These are phyloP conservation scores for Haberlea rhodopensis DNA, from an alignment of 257 asterid genomes.

Conservation along the genomic window DNA sequence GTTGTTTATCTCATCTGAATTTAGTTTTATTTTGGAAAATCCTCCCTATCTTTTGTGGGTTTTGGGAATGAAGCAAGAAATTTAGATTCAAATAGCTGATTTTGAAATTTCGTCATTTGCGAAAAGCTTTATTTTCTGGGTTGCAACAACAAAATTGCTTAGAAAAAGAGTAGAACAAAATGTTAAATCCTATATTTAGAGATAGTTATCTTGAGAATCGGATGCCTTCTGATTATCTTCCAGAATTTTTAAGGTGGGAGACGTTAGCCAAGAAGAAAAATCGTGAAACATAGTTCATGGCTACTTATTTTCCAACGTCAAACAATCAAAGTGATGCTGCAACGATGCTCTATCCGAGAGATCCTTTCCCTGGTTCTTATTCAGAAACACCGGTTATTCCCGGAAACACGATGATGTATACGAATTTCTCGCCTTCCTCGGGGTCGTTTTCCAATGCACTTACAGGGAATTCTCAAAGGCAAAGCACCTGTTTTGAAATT, in stretches of 20 bases:
- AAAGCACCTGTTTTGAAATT: slow-evolving; percentile 31
- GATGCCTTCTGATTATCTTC: slow-evolving; percentile 28
- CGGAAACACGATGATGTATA: slow-evolving; percentile 49
- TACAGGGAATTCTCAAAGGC: slow-evolving; percentile 38
- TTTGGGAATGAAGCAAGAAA: slow-evolving; percentile 11
- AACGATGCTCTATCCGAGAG: slow-evolving; percentile 54
- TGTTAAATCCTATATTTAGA: not conserved
- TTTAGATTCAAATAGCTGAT: not conserved
- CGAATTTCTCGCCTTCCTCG: slow-evolving; percentile 59
- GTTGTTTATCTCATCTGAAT: slow-evolving; percentile 8
- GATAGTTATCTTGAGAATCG: slow-evolving; percentile 9
- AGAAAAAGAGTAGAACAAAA: not conserved
- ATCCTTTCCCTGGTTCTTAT: slow-evolving; percentile 45
- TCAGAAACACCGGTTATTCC: slow-evolving; percentile 46
- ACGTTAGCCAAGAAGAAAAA: slow-evolving; percentile 7
- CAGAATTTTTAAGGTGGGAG: slow-evolving; percentile 19
- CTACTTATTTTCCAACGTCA: slow-evolving; percentile 53
- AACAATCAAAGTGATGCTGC: slow-evolving; percentile 52
- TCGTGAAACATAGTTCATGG: slow-evolving; percentile 39
- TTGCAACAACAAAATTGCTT: not conserved
- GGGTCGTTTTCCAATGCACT: slow-evolving; percentile 44
- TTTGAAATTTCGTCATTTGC: slow-evolving; percentile 6
- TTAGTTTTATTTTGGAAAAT: slow-evolving; percentile 5
- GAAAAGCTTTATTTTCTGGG: not conserved
- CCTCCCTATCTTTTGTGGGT: not conserved